phyloP scores from a whole-genome alignment of 202 grass and related monocot genomes.

The Hordeum pubiflorum region DNA sequence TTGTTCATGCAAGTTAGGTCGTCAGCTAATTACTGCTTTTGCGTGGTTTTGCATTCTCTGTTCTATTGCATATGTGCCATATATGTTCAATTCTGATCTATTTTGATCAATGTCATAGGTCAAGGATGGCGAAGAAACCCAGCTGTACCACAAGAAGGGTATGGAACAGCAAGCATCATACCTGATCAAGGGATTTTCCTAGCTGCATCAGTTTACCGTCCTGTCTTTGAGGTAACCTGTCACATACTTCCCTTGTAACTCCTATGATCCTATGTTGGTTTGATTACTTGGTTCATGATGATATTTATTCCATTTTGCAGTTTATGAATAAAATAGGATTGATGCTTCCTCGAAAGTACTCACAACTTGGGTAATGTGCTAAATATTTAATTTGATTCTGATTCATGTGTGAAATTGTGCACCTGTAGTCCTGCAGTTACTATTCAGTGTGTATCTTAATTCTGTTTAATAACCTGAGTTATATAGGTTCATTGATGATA shows the following conservation, averaged over 20 bases:
- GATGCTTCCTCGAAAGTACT: conserved; percentile 81
- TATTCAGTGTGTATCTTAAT: not conserved
- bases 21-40: conserved; percentile 14
- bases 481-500: conserved; percentile 5
- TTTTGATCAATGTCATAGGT: conserved; percentile 33
- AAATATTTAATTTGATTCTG: conserved; percentile 17
- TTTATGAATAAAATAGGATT: conserved; percentile 87
- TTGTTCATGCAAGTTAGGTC: not conserved
- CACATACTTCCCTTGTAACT: conserved; percentile 7
- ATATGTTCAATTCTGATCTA: conserved; percentile 17
- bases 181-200: conserved; percentile 97
- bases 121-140: conserved; percentile 91
- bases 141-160: conserved; percentile 84
- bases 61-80: conserved; percentile 9
- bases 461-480: not conserved
- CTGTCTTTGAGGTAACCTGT: conserved; percentile 80
- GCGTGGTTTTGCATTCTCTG: conserved; percentile 18
- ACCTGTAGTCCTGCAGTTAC: not conserved
- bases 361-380: conserved; percentile 63
- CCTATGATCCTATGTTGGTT: conserved; percentile 3
- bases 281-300: conserved; percentile 16
- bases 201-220: conserved; percentile 90
- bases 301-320: conserved; percentile 46
- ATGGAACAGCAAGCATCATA: conserved; percentile 80
- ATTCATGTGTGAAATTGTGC: conserved; percentile 12